Base-by-base conservation (phyloP, 2,329 filamentous ascomycete genomes). In the Periconia macrospinosa region DNA sequence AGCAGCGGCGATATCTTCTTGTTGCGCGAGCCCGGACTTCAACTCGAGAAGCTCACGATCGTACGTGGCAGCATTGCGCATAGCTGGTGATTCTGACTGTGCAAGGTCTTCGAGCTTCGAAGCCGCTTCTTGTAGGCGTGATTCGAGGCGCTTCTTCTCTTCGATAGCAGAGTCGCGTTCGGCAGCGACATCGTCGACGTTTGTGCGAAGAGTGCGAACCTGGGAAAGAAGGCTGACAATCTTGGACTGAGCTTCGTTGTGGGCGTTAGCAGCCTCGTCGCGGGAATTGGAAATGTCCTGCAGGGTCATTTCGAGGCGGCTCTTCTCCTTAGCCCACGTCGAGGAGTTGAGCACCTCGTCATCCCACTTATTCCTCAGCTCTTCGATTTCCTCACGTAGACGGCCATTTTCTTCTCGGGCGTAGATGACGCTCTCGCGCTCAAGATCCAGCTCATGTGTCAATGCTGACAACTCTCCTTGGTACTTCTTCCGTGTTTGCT, bases 271-370 rank as follows among this genome's bases (percentile, higher is more conserved):
- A 10, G 94, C 93, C 73, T 99, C 94, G 61, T 99, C 93, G 2
- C 93, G 87, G n/a, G 92, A 96, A 46, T 90, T 87, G 11, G 90
- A 89, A 30, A 97, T 84, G 71, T 97, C 92, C 47, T 93, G 87
- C 50, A 99, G 81, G 6, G 92, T 95, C 55, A 92, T 86, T 72
- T 97, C 93, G 41, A 99, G 82, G 15, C 93, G 88, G 15, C 91
- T 84, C 80, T 97, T 97, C 77, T 99, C 93, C 78, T 99, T 99
- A 13, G 92, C 92, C 92, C 94, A 97, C 0, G 93, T 96, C 15
- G 92, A 96, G 75, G 91, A 96, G 77, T 97, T 97, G 63, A 97
- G 85, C 11, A 97, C 91, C 76, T 99, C 93, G 65, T 97, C 91
- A 67, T 99, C 94, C 93, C 94, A 97, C 77, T 97, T 97, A 63